These are phyloP conservation scores for Vitis rotundifolia DNA, from an alignment of 164 flowering plant species.

Conservation along the genomic window DNA sequence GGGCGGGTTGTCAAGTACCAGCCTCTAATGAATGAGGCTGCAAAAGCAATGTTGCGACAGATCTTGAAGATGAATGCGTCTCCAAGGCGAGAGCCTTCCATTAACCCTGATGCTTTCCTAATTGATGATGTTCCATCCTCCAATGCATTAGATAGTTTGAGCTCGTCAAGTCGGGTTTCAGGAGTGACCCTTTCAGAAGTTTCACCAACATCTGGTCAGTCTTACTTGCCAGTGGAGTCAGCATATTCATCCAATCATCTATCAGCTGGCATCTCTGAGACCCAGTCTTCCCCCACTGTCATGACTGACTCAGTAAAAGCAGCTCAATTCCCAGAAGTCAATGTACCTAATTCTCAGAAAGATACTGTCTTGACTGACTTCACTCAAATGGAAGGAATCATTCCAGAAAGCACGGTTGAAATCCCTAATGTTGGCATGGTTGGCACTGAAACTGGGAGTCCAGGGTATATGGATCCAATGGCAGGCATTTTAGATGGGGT, in stretches of 20 bases:
- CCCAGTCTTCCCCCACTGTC: conserved; percentile 29
- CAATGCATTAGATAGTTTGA: conserved; percentile 35
- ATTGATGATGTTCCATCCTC: conserved; percentile 35
- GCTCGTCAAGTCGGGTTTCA: conserved; percentile 41
- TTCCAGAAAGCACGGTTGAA: conserved; percentile 23
- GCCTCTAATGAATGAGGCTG: conserved; percentile 66
- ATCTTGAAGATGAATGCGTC: conserved; percentile 47
- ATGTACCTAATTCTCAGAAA: conserved; percentile 11
- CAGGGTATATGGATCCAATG: conserved; percentile 20
- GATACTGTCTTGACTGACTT: conserved; percentile 22
- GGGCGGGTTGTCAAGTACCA: conserved; percentile 65
- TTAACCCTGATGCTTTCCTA: conserved; percentile 38
- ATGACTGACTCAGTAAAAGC: conserved; percentile 9
- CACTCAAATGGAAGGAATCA: conserved; percentile 16
- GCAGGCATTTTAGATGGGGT: conserved; percentile 29
- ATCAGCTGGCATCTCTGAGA: conserved; percentile 24
- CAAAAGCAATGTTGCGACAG: conserved; percentile 56
- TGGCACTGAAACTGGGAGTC: conserved; percentile 20
- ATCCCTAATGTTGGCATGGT: conserved; percentile 17
- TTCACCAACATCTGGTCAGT: conserved; percentile 37
- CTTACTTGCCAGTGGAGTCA: conserved; percentile 22
- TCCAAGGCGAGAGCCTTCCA: conserved; percentile 29
- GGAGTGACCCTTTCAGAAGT: conserved; percentile 71
- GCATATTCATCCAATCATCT: conserved; percentile 11
- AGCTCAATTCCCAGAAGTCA: conserved; percentile 19